These are phyloP conservation scores for Dictyostelium capitatum DNA, from an alignment of 78 protist genomes.

Conservation along the genomic window DNA sequence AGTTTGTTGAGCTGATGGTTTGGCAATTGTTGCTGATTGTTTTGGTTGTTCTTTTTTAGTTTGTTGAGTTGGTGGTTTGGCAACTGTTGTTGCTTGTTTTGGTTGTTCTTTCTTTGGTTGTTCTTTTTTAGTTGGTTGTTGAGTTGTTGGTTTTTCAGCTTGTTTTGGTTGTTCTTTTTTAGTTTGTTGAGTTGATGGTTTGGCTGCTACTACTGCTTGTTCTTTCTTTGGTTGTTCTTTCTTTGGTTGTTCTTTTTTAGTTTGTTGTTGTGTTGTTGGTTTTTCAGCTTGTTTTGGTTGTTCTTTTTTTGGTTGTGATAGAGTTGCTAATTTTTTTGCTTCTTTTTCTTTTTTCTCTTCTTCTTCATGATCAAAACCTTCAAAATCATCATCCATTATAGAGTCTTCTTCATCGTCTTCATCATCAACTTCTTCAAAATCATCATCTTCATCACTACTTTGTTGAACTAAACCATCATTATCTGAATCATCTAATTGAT, in stretches of 20 bases:
- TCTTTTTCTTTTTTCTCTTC: not conserved
- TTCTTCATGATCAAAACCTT: conserved; percentile 39
- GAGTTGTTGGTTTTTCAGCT: not conserved
- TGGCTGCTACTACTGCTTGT: not conserved
- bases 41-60: not conserved
- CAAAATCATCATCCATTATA: not conserved
- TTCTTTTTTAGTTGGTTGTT: not conserved
- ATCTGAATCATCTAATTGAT: not conserved
- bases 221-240: not conserved
- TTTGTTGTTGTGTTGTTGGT: not conserved
- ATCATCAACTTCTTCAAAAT: not conserved
- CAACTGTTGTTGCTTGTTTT: not conserved
- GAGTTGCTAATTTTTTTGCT: not conserved
- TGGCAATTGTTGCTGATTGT: not conserved
- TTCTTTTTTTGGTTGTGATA: not conserved
- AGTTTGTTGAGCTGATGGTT: too few species aligned
- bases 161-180: not conserved
- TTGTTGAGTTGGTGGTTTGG: too few species aligned
- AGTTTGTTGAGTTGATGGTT: not conserved
- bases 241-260: not conserved
- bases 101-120: not conserved
- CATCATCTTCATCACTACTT: not conserved
- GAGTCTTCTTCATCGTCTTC: not conserved
- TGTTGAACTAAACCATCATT: not conserved
- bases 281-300: not conserved